Percentiles rank a stretch among this genome's conserved stretches.
These are phyloP conservation scores for Haplographium delicatum DNA, from an alignment of 495 filamentous ascomycete species.

Conservation along the genomic window DNA sequence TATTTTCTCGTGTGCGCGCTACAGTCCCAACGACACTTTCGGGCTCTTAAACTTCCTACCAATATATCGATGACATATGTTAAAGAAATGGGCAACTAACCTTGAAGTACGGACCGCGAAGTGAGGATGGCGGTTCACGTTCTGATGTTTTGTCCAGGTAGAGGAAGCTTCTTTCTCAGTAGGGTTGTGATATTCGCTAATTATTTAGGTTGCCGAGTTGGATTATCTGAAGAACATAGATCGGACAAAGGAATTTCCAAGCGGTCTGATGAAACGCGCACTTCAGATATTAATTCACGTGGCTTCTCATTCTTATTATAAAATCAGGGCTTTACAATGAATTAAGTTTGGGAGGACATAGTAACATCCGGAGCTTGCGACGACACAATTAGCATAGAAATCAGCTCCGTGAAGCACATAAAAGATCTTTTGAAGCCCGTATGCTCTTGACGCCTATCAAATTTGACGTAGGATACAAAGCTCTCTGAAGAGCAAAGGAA, in stretches of 20 bases:
- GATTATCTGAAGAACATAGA: neutral
- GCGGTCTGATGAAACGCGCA: neutral
- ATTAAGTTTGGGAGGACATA: neutral
- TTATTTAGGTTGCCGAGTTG: slow-evolving; percentile 12
- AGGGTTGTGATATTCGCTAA: slow-evolving; percentile 24
- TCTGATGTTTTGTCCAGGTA: slow-evolving; percentile 5
- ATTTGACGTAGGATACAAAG: slow-evolving; percentile 30
- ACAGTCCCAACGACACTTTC: neutral
- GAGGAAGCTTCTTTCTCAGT: slow-evolving; percentile 6
- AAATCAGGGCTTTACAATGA: neutral
- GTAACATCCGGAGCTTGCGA: too few species aligned
- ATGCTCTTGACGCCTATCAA: slow-evolving; percentile 30
- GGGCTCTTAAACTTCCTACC: neutral
- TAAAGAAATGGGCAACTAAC: slow-evolving; percentile 14
- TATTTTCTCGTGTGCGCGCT: slow-evolving; percentile 19
- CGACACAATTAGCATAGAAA: neutral
- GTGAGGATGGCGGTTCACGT: neutral
- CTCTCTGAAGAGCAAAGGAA: slow-evolving; percentile 27
- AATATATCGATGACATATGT: neutral
- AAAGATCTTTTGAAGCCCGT: slow-evolving; percentile 27
- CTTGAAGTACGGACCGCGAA: slow-evolving; percentile 1
- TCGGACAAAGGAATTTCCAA: neutral
- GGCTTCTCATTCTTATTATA: neutral
- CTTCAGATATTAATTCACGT: neutral
- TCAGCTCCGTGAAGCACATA: slow-evolving; percentile 18